Evolutionary conservation across 176 grass and related monocot genomes (phyloP).

Genomic region (Eremochloa ophiuroides): DNA sequence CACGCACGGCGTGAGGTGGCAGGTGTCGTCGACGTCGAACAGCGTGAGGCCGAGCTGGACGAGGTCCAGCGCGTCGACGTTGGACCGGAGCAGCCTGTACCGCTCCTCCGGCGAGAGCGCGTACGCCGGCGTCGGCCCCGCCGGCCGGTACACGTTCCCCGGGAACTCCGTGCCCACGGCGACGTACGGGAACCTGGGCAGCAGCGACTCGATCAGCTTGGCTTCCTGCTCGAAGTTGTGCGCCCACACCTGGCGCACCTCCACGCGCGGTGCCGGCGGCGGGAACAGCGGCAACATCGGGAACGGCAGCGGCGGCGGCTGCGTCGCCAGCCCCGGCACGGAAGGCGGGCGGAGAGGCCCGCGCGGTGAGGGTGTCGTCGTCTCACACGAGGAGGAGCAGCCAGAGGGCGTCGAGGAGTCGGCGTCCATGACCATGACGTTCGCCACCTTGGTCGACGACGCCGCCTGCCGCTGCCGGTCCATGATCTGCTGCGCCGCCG

Average conservation of each 20-base stretch:
- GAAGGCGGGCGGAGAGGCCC: too few relatives aligned
- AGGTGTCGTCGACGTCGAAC: not conserved
- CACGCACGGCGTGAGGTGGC: not conserved
- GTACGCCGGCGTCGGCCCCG: not conserved
- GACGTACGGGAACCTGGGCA: not conserved
- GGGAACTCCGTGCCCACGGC: conserved; percentile 42
- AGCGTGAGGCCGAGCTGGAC: conserved; percentile 40
- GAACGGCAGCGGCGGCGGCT: too few relatives aligned
- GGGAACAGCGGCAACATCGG: too few relatives aligned
- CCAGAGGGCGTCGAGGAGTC: too few relatives aligned
- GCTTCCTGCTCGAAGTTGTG: not conserved
- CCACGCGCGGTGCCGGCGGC: too few relatives aligned
- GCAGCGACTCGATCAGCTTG: conserved; percentile 19
- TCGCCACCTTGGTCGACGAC: too few relatives aligned
- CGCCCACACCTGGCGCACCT: conserved; percentile 31
- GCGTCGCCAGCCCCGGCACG: too few relatives aligned
- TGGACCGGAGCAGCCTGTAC: conserved; percentile 10
- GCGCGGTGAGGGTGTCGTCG: too few relatives aligned
- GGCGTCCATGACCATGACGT: too few relatives aligned
- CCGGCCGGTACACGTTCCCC: conserved; percentile 29
- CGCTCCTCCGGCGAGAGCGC: not conserved
- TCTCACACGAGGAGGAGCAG: too few relatives aligned
- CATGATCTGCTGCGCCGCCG: too few relatives aligned
- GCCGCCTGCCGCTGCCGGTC: too few relatives aligned
- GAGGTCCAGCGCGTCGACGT: conserved; percentile 27